Conservation (phyloP, 2,329 filamentous ascomycete species). For the Aspergillus neotritici region DNA sequence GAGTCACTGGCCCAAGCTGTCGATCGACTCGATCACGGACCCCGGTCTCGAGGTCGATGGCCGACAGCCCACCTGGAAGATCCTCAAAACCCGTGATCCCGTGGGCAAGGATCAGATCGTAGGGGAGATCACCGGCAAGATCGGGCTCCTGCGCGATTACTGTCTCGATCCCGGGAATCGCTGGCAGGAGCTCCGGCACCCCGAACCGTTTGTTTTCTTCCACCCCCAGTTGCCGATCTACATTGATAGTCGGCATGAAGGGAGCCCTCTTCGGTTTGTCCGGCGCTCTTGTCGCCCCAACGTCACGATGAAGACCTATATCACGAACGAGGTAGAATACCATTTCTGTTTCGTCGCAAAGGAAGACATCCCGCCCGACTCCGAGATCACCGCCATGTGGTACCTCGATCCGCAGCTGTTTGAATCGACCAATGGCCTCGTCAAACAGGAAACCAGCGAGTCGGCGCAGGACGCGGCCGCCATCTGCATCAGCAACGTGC, state of each 20-base stretch:
- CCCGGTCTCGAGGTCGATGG: conserved; percentile 46
- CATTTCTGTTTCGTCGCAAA: conserved; percentile 91
- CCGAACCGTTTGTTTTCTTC: conserved; percentile 73
- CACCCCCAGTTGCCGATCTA: conserved; percentile 83
- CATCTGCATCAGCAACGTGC: conserved; percentile 44
- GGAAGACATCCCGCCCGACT: conserved; percentile 59
- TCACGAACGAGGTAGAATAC: conserved; percentile 71
- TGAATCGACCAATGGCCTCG: conserved; percentile 33
- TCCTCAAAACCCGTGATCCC: conserved; percentile 47
- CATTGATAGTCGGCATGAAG: conserved; percentile 85
- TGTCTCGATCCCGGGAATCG: conserved; percentile 60
- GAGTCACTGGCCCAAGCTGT: conserved; percentile 48
- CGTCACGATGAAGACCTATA: conserved; percentile 76
- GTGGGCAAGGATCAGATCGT: conserved; percentile 53
- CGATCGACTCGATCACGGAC: conserved; percentile 50
- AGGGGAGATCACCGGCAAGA: conserved; percentile 70
- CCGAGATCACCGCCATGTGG: conserved; percentile 47
- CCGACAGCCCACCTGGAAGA: conserved; percentile 62
- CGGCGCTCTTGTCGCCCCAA: conserved; percentile 89
- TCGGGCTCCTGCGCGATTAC: conserved; percentile 69
- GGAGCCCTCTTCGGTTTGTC: conserved; percentile 80
- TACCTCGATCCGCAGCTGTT: conserved; percentile 40
- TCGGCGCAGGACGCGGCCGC: conserved; percentile 37
- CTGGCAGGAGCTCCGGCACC: conserved; percentile 58
- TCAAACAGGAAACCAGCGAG: conserved; percentile 38